Evolutionary conservation across 2,329 filamentous ascomycete genomes (phyloP).

Genomic region (Plenodomus lindquistii): DNA sequence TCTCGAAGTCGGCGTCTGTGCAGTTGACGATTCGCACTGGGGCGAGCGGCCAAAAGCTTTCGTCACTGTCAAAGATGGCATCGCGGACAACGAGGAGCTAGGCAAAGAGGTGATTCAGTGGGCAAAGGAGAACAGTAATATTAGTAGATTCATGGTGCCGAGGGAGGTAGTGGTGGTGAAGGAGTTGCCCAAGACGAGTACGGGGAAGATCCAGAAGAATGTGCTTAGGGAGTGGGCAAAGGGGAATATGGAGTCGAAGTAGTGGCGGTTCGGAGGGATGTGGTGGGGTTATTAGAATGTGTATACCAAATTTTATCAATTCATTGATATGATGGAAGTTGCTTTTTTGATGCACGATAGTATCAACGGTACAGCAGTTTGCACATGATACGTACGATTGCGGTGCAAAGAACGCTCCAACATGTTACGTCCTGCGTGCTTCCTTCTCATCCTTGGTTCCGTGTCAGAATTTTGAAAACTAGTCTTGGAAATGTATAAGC

Average conservation of each 20-base stretch:
- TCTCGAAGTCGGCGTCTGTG: constrained; percentile 88
- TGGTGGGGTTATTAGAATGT: not conserved
- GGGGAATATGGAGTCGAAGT: constrained; percentile 34
- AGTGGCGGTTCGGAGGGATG: not conserved
- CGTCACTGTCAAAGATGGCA: constrained; percentile 70
- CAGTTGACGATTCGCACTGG: constrained; percentile 87
- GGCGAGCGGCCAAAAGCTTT: constrained; percentile 96
- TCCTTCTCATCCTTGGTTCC: too few relatives aligned
- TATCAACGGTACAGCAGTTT: too few relatives aligned
- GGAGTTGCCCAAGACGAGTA: constrained; percentile 95
- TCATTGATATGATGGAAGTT: too few relatives aligned
- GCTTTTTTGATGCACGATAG: too few relatives aligned
- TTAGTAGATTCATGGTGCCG: constrained; percentile 88
- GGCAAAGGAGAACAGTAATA: constrained; percentile 78
- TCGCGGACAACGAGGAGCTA: constrained; percentile 56
- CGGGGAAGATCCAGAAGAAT: constrained; percentile 96
- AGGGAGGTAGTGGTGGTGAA: constrained; percentile 74
- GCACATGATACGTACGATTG: too few relatives aligned
- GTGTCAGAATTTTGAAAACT: too few relatives aligned
- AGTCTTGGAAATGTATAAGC: too few relatives aligned
- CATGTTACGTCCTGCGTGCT: too few relatives aligned
- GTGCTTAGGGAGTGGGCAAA: constrained; percentile 85
- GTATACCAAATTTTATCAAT: too few relatives aligned
- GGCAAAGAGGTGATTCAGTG: constrained; percentile 78
- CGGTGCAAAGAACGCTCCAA: too few relatives aligned